phyloP scores from a whole-genome alignment of 1,284 basidiomycete genomes.

The Ustilago crameri region DNA sequence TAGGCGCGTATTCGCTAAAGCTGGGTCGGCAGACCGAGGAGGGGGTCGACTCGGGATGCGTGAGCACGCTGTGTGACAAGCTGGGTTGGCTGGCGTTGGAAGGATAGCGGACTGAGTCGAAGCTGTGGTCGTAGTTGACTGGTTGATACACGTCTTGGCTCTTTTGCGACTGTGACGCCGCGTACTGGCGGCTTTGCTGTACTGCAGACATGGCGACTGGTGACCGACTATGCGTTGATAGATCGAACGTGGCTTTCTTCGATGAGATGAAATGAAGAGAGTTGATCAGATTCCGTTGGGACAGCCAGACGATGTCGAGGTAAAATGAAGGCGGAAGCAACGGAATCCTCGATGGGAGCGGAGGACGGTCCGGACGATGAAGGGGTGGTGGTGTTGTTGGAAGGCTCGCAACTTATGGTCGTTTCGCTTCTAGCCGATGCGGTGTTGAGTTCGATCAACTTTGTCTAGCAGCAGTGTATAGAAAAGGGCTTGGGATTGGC shows the following conservation, averaged over 20 bases:
- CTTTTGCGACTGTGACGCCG: slow-evolving; percentile 4
- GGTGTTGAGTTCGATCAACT: no score
- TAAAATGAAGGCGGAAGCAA: background rate
- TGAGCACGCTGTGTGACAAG: slow-evolving; percentile 41
- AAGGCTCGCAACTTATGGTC: background rate
- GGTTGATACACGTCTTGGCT: slow-evolving; percentile 22
- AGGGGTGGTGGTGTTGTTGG: no score
- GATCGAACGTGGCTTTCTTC: background rate
- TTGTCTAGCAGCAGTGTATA: no score
- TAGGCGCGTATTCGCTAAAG: slow-evolving; percentile 25
- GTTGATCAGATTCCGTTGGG: background rate
- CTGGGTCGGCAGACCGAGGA: slow-evolving; percentile 38
- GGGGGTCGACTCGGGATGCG: slow-evolving; percentile 36
- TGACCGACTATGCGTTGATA: background rate
- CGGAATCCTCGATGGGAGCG: background rate
- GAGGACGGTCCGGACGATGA: slow-evolving; percentile 4
- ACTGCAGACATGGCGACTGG: background rate
- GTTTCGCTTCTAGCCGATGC: background rate
- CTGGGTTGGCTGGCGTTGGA: slow-evolving; percentile 44
- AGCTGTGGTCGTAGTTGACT: slow-evolving; percentile 21
- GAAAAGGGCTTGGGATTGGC: no score
- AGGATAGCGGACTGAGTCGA: slow-evolving; percentile 29
- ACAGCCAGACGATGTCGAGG: slow-evolving; percentile 5
- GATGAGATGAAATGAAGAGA: background rate
- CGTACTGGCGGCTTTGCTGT: slow-evolving; percentile 19